Conservation (phyloP, 208 protist genomes). For the Tritrichomonas musculus region DNA sequence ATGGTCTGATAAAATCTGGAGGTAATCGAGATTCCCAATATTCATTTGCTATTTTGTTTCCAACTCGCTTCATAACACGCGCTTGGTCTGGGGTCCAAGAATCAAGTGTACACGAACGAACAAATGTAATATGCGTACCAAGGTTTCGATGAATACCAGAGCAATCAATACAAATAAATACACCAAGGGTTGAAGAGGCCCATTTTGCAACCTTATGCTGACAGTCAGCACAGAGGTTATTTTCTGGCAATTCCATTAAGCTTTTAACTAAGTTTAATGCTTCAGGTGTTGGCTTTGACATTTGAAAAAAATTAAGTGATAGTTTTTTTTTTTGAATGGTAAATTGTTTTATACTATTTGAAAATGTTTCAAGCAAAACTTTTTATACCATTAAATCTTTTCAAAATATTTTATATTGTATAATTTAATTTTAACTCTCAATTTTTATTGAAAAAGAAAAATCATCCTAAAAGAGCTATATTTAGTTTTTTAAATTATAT, state of each 20-base stretch:
- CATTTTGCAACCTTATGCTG: neutral
- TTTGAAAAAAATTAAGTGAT: too few relatives aligned
- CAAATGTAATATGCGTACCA: slow-evolving; percentile 1
- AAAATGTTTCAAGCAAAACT: too few relatives aligned
- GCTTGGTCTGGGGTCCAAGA: neutral
- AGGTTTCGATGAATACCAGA: neutral
- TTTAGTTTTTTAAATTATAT: too few relatives aligned
- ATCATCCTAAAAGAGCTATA: too few relatives aligned
- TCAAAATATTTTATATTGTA: too few relatives aligned
- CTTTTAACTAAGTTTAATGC: neutral
- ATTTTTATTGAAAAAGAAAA: too few relatives aligned
- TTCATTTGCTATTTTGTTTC: slow-evolving; percentile 25
- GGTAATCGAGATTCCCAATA: neutral
- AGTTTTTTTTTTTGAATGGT: too few relatives aligned
- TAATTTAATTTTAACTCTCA: too few relatives aligned
- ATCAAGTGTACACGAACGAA: neutral
- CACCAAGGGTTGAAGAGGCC: neutral
- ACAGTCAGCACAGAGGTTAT: neutral
- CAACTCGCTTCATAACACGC: slow-evolving; percentile 18
- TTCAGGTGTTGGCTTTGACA: neutral
- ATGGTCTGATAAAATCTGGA: neutral
- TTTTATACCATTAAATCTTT: too few relatives aligned
- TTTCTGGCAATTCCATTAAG: neutral
- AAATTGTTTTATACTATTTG: too few relatives aligned
- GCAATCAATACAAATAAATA: slow-evolving; percentile 34